These are phyloP conservation scores for Detonula confervacea DNA, from an alignment of 352 stramenopile genomes.

Conservation along the genomic window DNA sequence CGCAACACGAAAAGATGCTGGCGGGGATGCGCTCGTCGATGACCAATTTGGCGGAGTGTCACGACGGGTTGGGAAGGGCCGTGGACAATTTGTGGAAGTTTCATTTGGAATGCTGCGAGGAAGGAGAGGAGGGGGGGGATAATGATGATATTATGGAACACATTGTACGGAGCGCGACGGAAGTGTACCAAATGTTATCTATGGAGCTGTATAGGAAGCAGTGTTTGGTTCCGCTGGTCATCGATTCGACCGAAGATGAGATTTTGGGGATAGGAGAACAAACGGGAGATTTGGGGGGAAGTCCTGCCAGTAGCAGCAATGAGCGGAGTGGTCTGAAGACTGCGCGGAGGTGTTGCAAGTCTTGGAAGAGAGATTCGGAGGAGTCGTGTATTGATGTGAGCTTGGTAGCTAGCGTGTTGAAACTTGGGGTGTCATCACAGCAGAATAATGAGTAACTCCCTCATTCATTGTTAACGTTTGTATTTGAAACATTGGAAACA, in stretches of 20 bases:
- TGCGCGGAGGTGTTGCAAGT: constrained; percentile 25
- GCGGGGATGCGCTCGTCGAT: constrained; percentile 45
- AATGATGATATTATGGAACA: constrained; percentile 15
- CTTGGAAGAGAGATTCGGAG: constrained; percentile 21
- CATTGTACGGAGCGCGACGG: constrained; percentile 31
- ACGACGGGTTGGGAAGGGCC: constrained; percentile 65
- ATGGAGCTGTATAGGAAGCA: constrained; percentile 73
- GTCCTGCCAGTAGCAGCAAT: background rate
- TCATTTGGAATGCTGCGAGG: constrained; percentile 40
- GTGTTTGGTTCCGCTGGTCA: constrained; percentile 43
- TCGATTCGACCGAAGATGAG: constrained; percentile 62
- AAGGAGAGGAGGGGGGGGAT: constrained; percentile 3
- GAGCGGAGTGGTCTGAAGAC: constrained; percentile 7
- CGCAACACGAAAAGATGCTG: constrained; percentile 79
- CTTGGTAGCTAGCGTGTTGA: constrained; percentile 9
- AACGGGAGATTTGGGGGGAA: background rate
- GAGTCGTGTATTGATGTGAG: constrained; percentile 16
- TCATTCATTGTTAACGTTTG: background rate
- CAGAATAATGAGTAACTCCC: background rate
- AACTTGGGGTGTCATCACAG: constrained; percentile 9
- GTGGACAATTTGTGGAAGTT: constrained; percentile 66
- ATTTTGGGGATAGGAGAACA: constrained; percentile 34
- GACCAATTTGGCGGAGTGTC: constrained; percentile 51
- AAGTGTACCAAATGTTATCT: constrained; percentile 53
- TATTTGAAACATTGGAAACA: too few relatives aligned